phyloP scores from a whole-genome alignment of 179 eudicot genomes.

The Camellia oleifera region DNA sequence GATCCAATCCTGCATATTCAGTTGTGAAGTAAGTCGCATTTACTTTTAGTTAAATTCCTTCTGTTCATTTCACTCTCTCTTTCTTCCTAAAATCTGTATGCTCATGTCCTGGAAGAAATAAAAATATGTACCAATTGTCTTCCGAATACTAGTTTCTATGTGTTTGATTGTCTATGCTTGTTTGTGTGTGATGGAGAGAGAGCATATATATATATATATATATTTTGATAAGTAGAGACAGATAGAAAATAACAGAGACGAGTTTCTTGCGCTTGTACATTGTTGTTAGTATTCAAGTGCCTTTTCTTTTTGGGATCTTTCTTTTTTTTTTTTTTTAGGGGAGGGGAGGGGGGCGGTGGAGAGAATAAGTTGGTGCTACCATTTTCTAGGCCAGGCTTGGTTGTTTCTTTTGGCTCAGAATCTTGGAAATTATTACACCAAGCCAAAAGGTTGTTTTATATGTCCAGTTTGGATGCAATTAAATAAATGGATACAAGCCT shows the following conservation, averaged over 20 bases:
- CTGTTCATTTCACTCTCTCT: not conserved
- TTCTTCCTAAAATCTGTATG: not conserved
- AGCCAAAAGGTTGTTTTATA: not conserved
- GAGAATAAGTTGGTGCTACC: not conserved
- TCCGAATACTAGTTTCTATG: too few species aligned
- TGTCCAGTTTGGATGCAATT: not conserved
- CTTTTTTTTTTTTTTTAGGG: not conserved
- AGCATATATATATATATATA: not conserved
- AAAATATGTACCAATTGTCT: not conserved
- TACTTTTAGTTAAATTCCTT: not conserved
- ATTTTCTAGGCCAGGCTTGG: not conserved
- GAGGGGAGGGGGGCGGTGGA: not conserved
- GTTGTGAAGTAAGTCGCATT: conserved; percentile 66
- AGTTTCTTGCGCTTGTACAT: not conserved
- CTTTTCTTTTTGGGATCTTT: not conserved
- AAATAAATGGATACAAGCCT: not conserved
- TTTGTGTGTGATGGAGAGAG: not conserved
- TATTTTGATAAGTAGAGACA: not conserved
- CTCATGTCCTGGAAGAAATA: not conserved
- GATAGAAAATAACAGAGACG: not conserved
- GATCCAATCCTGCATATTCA: conserved; percentile 81
- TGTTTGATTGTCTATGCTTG: not conserved
- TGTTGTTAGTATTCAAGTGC: not conserved
- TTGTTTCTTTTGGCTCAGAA: not conserved
- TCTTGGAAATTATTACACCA: too few species aligned